Base-by-base conservation (phyloP, 352 stramenopile species). In the Peronospora farinosa region DNA sequence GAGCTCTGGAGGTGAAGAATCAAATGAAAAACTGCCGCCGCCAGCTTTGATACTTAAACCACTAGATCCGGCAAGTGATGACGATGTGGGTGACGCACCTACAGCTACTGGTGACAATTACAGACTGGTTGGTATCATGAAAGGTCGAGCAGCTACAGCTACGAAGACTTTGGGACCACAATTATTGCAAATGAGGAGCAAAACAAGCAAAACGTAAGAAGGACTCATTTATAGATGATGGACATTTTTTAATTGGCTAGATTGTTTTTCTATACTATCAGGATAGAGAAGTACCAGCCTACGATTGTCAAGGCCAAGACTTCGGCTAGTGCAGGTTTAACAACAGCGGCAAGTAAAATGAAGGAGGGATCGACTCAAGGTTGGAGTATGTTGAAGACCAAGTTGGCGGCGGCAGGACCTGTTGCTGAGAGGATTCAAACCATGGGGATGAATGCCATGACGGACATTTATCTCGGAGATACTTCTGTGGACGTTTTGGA, bases 381-480 rank as follows among this genome's bases (percentile, higher is more conserved):
- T 3, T 91, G 78, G 77, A 88, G 75, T 23, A 84, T 88, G 35
- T 40, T 91, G 30, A 88, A 88, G 66, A 88, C 67, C 13, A 88
- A 83, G 44, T 37, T 91, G 32, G 75, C 80, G 7, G 72, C 77
- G 0, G 78, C 78, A 2, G 77, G 75, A 19, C 78, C 78, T 9
- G 78, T 88, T n/a, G 80, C 81, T 0, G 81, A 86, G 47, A 71
- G 71, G 47, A 73, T 92, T 46, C 78, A 90, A 36, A 78, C 64
- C 5, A 85, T 92, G 74, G 74, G 78, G 2, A 36, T 92, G 1
- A 70, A 79, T 40, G 75, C 82, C 25, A 74, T 89, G 44, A 86
- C 72, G 12, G 78, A 92, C 47, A 74, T 87, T 60, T 69, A 69
- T 41, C 60, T 80, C 3, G 72, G 72, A 58, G 81, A 89, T 43